Percentiles rank a stretch among this genome's conserved stretches.
These are phyloP conservation scores for Penicillium sp. DNA, from an alignment of 2,329 filamentous ascomycete species.

Conservation along the genomic window DNA sequence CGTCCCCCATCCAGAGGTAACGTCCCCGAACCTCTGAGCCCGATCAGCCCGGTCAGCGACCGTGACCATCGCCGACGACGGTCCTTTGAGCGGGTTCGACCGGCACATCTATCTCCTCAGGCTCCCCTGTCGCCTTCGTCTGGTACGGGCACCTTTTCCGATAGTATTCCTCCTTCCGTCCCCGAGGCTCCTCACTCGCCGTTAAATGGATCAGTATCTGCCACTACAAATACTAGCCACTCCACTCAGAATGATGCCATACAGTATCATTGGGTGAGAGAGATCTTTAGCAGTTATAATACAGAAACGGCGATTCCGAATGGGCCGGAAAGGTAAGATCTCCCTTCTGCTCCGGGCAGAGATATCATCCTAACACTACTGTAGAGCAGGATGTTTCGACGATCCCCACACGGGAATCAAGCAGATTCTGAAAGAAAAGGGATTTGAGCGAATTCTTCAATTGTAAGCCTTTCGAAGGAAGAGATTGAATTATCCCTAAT, in stretches of 20 bases:
- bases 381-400: slow-evolving; percentile 39
- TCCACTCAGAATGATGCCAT: slow-evolving; percentile 30
- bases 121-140: slow-evolving; percentile 32
- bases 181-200: slow-evolving; percentile 38
- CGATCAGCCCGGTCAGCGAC: slow-evolving; percentile 27
- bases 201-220: slow-evolving; percentile 28
- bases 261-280: slow-evolving; percentile 44
- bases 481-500: not conserved
- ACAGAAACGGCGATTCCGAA: slow-evolving; percentile 31
- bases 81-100: slow-evolving; percentile 38
- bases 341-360: not conserved
- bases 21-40: slow-evolving; percentile 20
- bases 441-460: slow-evolving; percentile 40
- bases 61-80: slow-evolving; percentile 32
- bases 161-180: slow-evolving; percentile 29
- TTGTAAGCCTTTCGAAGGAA: slow-evolving; percentile 29
- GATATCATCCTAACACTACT: not conserved
- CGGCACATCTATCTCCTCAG: slow-evolving; percentile 26
- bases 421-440: slow-evolving; percentile 31
- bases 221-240: slow-evolving; percentile 22
- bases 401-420: slow-evolving; percentile 29
- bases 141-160: slow-evolving; percentile 27
- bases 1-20: slow-evolving; percentile 26
- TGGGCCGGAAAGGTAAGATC: slow-evolving; percentile 32
- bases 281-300: slow-evolving; percentile 35